Conservation (phyloP, 352 stramenopile species). For the Blastocystis sp. region DNA sequence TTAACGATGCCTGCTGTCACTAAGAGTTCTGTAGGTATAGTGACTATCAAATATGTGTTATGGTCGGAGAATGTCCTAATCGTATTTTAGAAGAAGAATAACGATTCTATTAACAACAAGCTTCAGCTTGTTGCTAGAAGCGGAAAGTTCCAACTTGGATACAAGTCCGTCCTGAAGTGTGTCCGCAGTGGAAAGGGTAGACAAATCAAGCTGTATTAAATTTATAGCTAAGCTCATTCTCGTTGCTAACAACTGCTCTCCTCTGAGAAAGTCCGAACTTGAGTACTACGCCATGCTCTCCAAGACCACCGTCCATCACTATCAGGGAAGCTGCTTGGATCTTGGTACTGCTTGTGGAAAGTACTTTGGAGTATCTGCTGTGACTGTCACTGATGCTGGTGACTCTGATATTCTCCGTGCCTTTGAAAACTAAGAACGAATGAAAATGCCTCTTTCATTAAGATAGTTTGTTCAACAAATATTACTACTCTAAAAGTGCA, state of each 20-base stretch:
- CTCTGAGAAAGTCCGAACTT: conserved; percentile 96
- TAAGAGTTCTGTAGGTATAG: background rate
- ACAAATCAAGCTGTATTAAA: background rate
- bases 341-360: conserved; percentile 97
- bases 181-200: conserved; percentile 80
- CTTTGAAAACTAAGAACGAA: conserved; percentile 52
- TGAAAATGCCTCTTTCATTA: conserved; percentile 32
- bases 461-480: background rate
- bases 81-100: conserved; percentile 86
- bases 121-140: conserved; percentile 99
- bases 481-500: conserved; percentile 22
- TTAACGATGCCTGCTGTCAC: background rate
- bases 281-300: conserved; percentile 99
- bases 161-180: conserved; percentile 95
- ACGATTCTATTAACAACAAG: conserved; percentile 98
- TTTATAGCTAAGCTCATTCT: conserved; percentile 90
- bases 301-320: conserved; percentile 97
- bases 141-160: conserved; percentile 95
- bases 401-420: conserved; percentile 94
- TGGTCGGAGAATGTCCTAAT: background rate
- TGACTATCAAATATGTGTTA: background rate
- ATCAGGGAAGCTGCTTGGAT: conserved; percentile 94
- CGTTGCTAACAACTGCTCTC: conserved; percentile 93
- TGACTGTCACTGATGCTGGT: conserved; percentile 91
- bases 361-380: conserved; percentile 94